Conservation (phyloP, 805 yeast genomes). For the Metschnikowia rubicola region DNA sequence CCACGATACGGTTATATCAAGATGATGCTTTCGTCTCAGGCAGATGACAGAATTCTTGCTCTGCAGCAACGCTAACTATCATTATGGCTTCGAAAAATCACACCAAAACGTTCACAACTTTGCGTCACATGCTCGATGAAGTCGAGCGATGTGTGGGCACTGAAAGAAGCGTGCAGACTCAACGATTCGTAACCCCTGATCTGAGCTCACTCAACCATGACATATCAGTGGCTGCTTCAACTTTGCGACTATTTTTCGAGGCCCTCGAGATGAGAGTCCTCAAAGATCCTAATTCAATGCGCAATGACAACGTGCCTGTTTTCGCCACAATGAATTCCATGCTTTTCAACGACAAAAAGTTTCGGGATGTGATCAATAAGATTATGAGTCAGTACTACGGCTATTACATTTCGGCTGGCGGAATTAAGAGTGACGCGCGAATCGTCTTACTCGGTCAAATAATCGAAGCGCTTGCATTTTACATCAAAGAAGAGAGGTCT, state of each 20-base stretch:
- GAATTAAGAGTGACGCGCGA: neutral
- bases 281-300: neutral
- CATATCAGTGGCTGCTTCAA: neutral
- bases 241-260: neutral
- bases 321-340: conserved; percentile 7
- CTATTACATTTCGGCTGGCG: neutral
- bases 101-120: neutral
- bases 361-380: conserved; percentile 4
- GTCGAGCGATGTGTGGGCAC: neutral
- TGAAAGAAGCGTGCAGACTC: neutral
- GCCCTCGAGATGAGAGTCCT: neutral
- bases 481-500: conserved; percentile 1
- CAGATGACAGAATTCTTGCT: no score
- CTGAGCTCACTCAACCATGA: neutral
- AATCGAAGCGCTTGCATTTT: conserved; percentile 2
- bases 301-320: neutral
- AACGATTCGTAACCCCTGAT: neutral
- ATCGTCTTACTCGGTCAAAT: conserved; percentile 2
- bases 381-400: conserved; percentile 4
- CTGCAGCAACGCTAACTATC: no score
- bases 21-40: no score
- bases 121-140: neutral
- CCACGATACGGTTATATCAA: no score
- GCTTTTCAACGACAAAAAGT: conserved; percentile 3
- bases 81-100: neutral